These are phyloP conservation scores for Epichloe gansuensis DNA, from an alignment of 2,329 filamentous ascomycete species.

Conservation along the genomic window DNA sequence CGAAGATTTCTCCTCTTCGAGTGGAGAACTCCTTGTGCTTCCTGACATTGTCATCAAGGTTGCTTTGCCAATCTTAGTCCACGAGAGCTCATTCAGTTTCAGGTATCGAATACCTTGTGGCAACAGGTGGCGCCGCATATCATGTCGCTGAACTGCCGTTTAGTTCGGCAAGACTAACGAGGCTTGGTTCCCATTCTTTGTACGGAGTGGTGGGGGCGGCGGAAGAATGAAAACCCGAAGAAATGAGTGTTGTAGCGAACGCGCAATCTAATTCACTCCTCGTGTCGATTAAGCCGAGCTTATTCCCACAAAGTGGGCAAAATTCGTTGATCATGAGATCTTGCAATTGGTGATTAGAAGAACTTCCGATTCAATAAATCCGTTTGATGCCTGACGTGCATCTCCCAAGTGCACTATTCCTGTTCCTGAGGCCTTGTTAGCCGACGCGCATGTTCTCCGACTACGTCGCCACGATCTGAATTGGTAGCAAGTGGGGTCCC, in stretches of 20 bases:
- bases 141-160: neutral
- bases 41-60: neutral
- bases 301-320: too few species aligned
- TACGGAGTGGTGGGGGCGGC: neutral
- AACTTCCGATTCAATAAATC: too few species aligned
- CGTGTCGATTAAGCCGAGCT: too few species aligned
- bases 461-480: too few species aligned
- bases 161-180: neutral
- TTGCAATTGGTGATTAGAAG: too few species aligned
- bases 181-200: neutral
- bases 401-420: neutral
- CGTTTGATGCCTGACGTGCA: too few species aligned
- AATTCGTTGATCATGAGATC: too few species aligned
- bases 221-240: constrained; percentile 1
- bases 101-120: constrained; percentile 2
- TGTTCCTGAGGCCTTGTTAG: too few species aligned
- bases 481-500: neutral
- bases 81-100: neutral
- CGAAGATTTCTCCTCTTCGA: constrained; percentile 15
- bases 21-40: neutral
- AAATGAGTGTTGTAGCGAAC: too few species aligned
- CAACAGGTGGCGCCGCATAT: neutral
- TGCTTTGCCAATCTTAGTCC: neutral
- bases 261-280: too few species aligned
- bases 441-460: too few species aligned